A percentile compares a stretch with the other conserved stretches of the same genome.
These are phyloP conservation scores for Haplosporangium gracile DNA, from an alignment of 192 early-diverging fungal species.

Conservation along the genomic window DNA sequence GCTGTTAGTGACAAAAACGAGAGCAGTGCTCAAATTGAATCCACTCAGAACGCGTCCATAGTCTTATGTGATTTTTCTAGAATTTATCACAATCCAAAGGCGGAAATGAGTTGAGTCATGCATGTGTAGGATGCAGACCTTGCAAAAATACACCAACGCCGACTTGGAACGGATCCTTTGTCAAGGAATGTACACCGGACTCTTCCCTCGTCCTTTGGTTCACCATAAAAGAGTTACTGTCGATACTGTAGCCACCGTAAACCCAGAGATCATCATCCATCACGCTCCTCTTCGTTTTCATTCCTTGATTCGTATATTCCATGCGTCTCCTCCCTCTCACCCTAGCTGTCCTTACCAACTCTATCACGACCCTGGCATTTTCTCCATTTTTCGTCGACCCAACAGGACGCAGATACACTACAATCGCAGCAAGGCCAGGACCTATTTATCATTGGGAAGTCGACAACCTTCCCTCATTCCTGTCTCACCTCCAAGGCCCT, in stretches of 20 bases:
- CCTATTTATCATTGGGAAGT: conserved; percentile 19
- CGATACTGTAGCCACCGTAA: not conserved
- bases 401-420: not conserved
- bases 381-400: not conserved
- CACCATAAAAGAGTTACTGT: not conserved
- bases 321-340: not conserved
- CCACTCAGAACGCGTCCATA: not conserved
- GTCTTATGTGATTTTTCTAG: not conserved
- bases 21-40: too few species aligned
- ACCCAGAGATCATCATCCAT: not conserved
- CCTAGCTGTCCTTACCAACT: not conserved
- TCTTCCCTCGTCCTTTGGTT: not conserved
- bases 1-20: too few species aligned
- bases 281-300: not conserved
- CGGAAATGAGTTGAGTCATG: not conserved
- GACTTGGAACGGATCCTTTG: not conserved
- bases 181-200: not conserved
- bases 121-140: not conserved
- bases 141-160: not conserved
- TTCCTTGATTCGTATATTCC: not conserved
- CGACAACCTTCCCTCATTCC: not conserved
- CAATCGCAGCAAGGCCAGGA: not conserved
- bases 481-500: conserved; percentile 8
- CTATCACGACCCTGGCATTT: not conserved
- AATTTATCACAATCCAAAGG: not conserved